phyloP scores from a whole-genome alignment of 1,284 basidiomycete genomes.

The Moniliella sp. region DNA sequence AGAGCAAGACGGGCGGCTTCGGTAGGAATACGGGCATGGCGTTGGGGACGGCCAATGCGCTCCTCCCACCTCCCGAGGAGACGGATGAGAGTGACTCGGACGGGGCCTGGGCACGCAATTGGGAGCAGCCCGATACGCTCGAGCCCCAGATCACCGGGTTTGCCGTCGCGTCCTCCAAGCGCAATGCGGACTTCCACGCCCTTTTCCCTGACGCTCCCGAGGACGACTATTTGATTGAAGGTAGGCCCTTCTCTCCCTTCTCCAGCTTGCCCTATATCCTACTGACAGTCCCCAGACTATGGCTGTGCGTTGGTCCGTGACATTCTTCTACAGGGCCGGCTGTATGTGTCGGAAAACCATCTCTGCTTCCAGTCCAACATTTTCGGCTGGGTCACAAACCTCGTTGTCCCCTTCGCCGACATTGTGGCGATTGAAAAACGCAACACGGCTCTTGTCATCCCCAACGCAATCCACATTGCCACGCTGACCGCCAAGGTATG shows the following conservation, averaged over 20 bases:
- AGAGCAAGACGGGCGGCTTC: no score
- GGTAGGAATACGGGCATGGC: no score
- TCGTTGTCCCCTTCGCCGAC: constrained; percentile 73
- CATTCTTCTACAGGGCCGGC: constrained; percentile 78
- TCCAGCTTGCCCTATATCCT: neutral
- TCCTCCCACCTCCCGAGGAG: no score
- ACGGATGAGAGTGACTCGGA: no score
- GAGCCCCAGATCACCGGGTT: constrained; percentile 61
- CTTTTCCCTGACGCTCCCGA: constrained; percentile 66
- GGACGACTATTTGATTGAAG: constrained; percentile 93
- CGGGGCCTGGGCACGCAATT: no score
- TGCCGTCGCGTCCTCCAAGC: constrained; percentile 79
- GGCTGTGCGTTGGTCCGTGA: constrained; percentile 87
- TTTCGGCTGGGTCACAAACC: constrained; percentile 96
- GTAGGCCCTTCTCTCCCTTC: constrained; percentile 39
- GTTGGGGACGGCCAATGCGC: no score
- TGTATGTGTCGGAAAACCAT: constrained; percentile 95
- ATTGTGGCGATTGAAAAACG: constrained; percentile 77
- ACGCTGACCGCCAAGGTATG: constrained; percentile 46
- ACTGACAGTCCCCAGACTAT: constrained; percentile 49
- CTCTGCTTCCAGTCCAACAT: constrained; percentile 98
- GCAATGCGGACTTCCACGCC: constrained; percentile 87
- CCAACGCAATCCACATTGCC: constrained; percentile 79
- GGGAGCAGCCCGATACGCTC: no score
- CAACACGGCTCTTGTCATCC: constrained; percentile 95